phyloP scores from a whole-genome alignment of 352 stramenopile species.

The Phytophthora niederhauseri region DNA sequence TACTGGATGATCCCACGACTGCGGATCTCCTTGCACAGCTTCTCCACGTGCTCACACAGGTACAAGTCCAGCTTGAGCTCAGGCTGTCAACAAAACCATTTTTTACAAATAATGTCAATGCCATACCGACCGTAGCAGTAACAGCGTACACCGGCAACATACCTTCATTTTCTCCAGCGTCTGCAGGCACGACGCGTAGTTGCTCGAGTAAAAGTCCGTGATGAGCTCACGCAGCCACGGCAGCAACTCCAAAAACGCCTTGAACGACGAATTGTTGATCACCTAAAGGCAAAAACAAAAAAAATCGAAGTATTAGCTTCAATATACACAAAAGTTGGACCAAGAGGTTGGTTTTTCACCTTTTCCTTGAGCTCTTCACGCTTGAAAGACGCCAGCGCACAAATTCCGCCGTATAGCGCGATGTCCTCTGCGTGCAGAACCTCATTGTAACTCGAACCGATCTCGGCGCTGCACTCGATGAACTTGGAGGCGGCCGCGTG shows the following conservation, averaged over 20 bases:
- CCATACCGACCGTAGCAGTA: neutral
- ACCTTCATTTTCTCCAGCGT: conserved; percentile 82
- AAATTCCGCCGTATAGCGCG: conserved; percentile 87
- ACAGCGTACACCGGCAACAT: neutral
- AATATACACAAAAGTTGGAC: too few species aligned
- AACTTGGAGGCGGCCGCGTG: conserved; percentile 79
- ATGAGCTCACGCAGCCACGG: conserved; percentile 90
- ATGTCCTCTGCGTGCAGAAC: conserved; percentile 89
- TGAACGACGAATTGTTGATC: conserved; percentile 90
- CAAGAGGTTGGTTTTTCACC: conserved; percentile 22
- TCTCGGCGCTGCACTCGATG: conserved; percentile 80
- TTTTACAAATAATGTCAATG: neutral
- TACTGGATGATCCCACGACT: conserved; percentile 90
- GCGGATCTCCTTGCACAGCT: conserved; percentile 83
- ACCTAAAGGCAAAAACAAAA: conserved; percentile 39
- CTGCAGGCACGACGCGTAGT: conserved; percentile 85
- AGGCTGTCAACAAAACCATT: conserved; percentile 34
- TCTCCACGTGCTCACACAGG: conserved; percentile 71
- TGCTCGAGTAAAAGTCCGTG: conserved; percentile 88
- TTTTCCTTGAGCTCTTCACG: conserved; percentile 82
- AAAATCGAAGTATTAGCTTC: neutral
- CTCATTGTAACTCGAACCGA: conserved; percentile 83
- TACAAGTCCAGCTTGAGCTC: conserved; percentile 86
- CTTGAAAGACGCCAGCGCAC: conserved; percentile 83
- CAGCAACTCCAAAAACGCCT: conserved; percentile 87